phyloP scores from a whole-genome alignment of 2,329 filamentous ascomycete species.

The Bipolaris gigantea region DNA sequence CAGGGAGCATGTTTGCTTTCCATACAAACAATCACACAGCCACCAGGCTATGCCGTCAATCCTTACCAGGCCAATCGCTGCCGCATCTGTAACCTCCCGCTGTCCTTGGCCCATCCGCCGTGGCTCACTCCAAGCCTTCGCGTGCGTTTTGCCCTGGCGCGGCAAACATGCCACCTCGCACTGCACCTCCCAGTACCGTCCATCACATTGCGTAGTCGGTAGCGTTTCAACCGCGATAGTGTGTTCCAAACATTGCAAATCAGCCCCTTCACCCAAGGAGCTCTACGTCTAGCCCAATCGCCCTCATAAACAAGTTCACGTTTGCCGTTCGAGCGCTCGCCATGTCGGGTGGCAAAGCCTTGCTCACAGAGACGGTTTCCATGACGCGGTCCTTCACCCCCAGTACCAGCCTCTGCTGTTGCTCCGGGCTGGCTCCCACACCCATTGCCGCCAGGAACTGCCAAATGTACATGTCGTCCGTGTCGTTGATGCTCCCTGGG shows the following conservation, averaged over 20 bases:
- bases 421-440: constrained; percentile 87
- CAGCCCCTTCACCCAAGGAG: constrained; percentile 58
- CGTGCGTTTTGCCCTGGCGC: background rate
- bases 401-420: constrained; percentile 91
- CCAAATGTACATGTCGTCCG: constrained; percentile 96
- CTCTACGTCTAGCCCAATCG: constrained; percentile 97
- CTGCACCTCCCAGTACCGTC: background rate
- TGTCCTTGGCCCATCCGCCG: background rate
- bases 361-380: constrained; percentile 86
- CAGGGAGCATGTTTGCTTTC: constrained; percentile 20
- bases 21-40: constrained; percentile 17
- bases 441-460: constrained; percentile 95
- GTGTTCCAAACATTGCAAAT: constrained; percentile 3
- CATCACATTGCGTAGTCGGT: background rate
- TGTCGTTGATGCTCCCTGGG: constrained; percentile 84
- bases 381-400: constrained; percentile 98
- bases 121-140: background rate
- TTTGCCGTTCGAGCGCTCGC: constrained; percentile 80
- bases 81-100: background rate
- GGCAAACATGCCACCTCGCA: background rate
- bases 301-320: constrained; percentile 97
- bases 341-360: constrained; percentile 86
- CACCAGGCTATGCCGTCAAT: background rate
- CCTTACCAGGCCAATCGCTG: background rate
- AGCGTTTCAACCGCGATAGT: constrained; percentile 1